Base-by-base conservation (phyloP, 2,329 filamentous ascomycete species). In the Davidsoniella eucalypti region DNA sequence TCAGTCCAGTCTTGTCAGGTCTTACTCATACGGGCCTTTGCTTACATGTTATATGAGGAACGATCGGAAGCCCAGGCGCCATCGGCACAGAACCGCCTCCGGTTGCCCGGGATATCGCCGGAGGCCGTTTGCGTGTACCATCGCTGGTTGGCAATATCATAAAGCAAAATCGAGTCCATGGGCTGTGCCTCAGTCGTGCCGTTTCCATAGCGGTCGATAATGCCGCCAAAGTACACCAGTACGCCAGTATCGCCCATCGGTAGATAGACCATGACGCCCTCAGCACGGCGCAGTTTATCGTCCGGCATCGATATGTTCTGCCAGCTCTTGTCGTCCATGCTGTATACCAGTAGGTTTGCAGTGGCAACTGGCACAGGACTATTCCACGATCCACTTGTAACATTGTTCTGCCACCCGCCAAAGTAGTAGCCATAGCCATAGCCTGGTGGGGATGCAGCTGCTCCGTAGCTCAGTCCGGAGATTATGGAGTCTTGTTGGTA, bases 1-100 rank as follows among this genome's bases (percentile, higher is more conserved):
- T 29, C 29, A 33, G 4, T 33, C 4, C 4, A 33, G 43, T 45
- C 43, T 23, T 6, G n/a, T 16, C 14, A 4, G 39, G 45, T 18
- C 10, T 29, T 4, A 12, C 25, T 29, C 9, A 5, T 5, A 4
- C 18, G 3, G 25, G 18, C 5, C 9, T n/a, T 4, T 5, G 62
- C 73, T 61, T 57, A 80, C 73, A 82, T 75, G 55, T 82, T 81
- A 57, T 80, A 80, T 6, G 74, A 78, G 12, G 75, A 77, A 50
- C 69, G 65, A 56, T 81, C 78, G 7, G 67, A 57, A 0, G 76
- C 69, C 69, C 76, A 80, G 1, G 73, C 72, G 12, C 69, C 73
- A 45, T 75, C 78, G 2, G 75, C 75, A 58, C 78, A 82, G 54
- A 80, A 81, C 25, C 73, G 69, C 23, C 75, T 67, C 9, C 78